Percentiles rank a stretch among this genome's conserved stretches.
phyloP scores from a whole-genome alignment of 371 early-diverging fungal species.

The Mortierella sp. region DNA sequence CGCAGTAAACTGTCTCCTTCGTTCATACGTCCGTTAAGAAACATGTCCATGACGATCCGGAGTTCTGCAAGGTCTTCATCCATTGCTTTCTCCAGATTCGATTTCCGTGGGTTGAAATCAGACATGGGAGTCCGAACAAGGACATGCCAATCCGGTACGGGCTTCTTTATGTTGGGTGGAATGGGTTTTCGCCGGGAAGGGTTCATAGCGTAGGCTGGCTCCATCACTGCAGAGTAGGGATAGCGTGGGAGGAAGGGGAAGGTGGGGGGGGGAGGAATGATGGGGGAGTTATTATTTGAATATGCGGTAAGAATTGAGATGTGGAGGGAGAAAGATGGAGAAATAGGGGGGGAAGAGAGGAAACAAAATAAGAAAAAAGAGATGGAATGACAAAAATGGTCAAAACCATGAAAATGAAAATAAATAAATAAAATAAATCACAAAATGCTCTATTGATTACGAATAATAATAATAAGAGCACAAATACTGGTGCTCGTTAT shows the following conservation, averaged over 20 bases:
- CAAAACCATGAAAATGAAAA: too few species aligned
- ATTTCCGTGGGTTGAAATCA: conserved; percentile 44
- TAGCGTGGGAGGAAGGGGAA: not conserved
- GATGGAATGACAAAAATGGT: not conserved
- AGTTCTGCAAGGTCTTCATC: conserved; percentile 49
- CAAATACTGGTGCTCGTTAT: too few species aligned
- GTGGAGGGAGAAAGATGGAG: too few species aligned
- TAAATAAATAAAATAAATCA: not conserved
- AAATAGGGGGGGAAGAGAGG: not conserved
- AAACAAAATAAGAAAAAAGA: conserved; percentile 2
- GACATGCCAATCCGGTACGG: conserved; percentile 48
- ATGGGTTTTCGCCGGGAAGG: conserved; percentile 32
- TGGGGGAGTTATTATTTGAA: not conserved
- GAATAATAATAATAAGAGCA: not conserved
- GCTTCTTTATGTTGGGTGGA: conserved; percentile 28
- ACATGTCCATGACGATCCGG: conserved; percentile 33
- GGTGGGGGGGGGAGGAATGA: not conserved
- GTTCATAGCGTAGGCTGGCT: conserved; percentile 19
- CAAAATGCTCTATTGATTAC: not conserved
- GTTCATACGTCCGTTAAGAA: conserved; percentile 35
- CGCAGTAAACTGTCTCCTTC: conserved; percentile 31
- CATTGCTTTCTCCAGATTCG: conserved; percentile 36
- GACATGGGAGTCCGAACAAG: conserved; percentile 46
- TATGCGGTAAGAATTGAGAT: not conserved
- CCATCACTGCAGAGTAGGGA: not conserved